A percentile compares a stretch with the other conserved stretches of the same genome.
These are phyloP conservation scores for Lipomyces yamadae DNA, from an alignment of 805 yeast genomes.

Conservation along the genomic window DNA sequence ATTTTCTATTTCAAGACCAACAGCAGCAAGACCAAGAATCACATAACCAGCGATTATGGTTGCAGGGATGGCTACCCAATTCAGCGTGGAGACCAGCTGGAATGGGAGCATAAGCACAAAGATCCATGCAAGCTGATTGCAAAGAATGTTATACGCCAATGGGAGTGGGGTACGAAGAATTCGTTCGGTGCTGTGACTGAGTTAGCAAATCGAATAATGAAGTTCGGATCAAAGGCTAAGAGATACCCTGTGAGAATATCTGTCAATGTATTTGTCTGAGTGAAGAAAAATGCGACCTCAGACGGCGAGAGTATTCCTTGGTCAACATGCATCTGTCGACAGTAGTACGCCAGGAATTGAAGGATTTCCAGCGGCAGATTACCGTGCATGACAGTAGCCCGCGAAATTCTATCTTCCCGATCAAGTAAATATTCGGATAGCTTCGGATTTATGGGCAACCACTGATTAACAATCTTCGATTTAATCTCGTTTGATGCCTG, in stretches of 20 bases:
- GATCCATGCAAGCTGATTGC: constrained; percentile 37
- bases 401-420: constrained; percentile 33
- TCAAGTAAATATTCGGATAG: constrained; percentile 30
- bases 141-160: constrained; percentile 35
- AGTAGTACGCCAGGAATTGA: constrained; percentile 27
- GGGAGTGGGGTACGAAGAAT: constrained; percentile 37
- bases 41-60: constrained; percentile 35
- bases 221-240: background rate
- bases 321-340: constrained; percentile 28
- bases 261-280: constrained; percentile 17
- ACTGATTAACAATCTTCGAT: constrained; percentile 18
- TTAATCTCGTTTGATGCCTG: constrained; percentile 10
- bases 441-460: constrained; percentile 20
- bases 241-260: constrained; percentile 33
- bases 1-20: constrained; percentile 36
- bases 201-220: background rate
- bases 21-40: constrained; percentile 37
- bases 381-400: constrained; percentile 35
- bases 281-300: constrained; percentile 22
- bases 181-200: constrained; percentile 26
- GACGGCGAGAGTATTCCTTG: constrained; percentile 18
- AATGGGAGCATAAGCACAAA: constrained; percentile 36
- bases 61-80: constrained; percentile 38
- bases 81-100: constrained; percentile 30
- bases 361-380: constrained; percentile 35